Conservation (phyloP, 805 yeast genomes). For the Cyberlindnera maclurae region DNA sequence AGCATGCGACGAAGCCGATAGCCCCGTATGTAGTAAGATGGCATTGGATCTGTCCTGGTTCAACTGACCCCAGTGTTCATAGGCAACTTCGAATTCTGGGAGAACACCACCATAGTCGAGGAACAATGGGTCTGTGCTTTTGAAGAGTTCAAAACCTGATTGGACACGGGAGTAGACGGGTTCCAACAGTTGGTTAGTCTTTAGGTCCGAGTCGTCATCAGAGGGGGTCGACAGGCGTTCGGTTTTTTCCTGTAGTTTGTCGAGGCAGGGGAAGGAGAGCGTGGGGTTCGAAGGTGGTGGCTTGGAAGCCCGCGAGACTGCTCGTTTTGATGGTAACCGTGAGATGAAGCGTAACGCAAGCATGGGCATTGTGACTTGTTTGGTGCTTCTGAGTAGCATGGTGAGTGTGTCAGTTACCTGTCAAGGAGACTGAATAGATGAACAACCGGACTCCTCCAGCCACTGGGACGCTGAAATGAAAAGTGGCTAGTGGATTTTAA, state of each 20-base stretch:
- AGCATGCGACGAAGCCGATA: conserved; percentile 92
- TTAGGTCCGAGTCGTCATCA: conserved; percentile 10
- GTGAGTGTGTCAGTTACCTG: neutral
- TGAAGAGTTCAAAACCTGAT: conserved; percentile 58
- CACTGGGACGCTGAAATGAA: too few species aligned
- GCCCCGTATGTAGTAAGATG: conserved; percentile 79
- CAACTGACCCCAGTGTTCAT: conserved; percentile 85
- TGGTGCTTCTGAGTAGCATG: conserved; percentile 1
- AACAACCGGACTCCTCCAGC: too few species aligned
- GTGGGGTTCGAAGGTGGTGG: conserved; percentile 12
- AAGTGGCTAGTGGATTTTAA: too few species aligned
- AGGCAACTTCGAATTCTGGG: conserved; percentile 75
- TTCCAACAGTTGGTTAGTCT: conserved; percentile 59
- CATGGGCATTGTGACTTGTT: neutral
- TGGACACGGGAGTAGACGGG: conserved; percentile 71
- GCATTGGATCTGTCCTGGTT: conserved; percentile 62
- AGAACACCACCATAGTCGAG: conserved; percentile 79
- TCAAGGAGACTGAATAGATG: too few species aligned
- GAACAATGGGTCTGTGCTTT: conserved; percentile 50
- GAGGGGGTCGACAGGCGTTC: conserved; percentile 19
- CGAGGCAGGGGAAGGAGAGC: conserved; percentile 73
- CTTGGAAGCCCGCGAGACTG: conserved; percentile 2
- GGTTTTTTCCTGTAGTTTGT: conserved; percentile 56
- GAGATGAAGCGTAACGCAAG: conserved; percentile 6
- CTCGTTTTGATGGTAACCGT: conserved; percentile 5